Evolutionary conservation across 345 rosid genomes (phyloP).

Genomic region (Gossypium longicalyx): DNA sequence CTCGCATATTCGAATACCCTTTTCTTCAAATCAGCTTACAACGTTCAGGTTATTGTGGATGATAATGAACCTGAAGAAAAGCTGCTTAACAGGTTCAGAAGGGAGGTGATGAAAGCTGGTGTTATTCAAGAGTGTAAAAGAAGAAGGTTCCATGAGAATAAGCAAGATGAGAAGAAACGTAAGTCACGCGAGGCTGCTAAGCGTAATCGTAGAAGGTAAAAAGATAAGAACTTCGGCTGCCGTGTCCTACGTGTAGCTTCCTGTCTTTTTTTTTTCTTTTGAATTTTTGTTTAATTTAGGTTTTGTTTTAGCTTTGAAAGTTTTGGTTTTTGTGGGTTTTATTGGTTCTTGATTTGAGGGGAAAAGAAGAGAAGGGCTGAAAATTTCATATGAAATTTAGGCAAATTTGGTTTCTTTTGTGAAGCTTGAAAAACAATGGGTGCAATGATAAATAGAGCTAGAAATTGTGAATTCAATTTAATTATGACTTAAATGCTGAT

Average conservation of each 20-base stretch:
- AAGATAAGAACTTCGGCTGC: background rate
- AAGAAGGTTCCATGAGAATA: slow-evolving; percentile 64
- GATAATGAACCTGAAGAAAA: slow-evolving; percentile 60
- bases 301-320: background rate
- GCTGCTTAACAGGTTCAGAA: slow-evolving; percentile 57
- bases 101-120: slow-evolving; percentile 79
- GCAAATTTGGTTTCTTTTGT: too few relatives aligned
- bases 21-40: slow-evolving; percentile 61
- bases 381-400: too few relatives aligned
- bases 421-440: too few relatives aligned
- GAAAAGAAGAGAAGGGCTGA: too few relatives aligned
- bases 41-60: slow-evolving; percentile 67
- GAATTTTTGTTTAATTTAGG: background rate
- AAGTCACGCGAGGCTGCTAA: slow-evolving; percentile 80
- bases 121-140: slow-evolving; percentile 74
- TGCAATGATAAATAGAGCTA: background rate
- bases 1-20: slow-evolving; percentile 68
- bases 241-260: background rate
- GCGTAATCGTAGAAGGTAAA: slow-evolving; percentile 73
- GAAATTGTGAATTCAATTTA: background rate
- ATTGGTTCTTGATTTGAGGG: background rate
- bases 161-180: slow-evolving; percentile 73
- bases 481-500: background rate
- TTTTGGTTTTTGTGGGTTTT: background rate
- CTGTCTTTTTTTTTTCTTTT: background rate